phyloP scores from a whole-genome alignment of 768 basidiomycete species.

The Lactarius akahatsu region DNA sequence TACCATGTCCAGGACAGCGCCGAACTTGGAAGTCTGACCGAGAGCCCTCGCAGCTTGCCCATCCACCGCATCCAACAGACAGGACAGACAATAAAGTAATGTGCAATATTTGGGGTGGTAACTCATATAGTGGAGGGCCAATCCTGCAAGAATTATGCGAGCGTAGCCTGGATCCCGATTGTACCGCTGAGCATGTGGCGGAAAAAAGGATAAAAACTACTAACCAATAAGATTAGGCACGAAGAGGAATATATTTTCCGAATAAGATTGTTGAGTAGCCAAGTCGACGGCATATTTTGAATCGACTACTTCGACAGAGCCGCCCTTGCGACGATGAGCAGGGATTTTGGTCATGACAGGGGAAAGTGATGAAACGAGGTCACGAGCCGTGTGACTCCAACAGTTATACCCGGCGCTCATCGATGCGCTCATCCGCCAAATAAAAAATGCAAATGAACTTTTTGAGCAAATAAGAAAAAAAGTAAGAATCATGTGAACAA shows the following conservation, averaged over 20 bases:
- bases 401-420: conserved; percentile 1
- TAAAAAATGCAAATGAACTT: background rate
- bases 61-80: conserved; percentile 92
- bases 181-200: conserved; percentile 19
- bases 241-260: conserved; percentile 97
- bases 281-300: conserved; percentile 85
- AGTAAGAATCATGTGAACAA: background rate
- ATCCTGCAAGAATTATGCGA: conserved; percentile 84
- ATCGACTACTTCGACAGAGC: conserved; percentile 70
- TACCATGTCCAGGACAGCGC: conserved; percentile 98
- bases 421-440: background rate
- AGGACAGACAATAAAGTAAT: conserved; percentile 83
- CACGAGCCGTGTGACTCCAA: background rate
- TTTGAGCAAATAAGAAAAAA: background rate
- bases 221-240: conserved; percentile 93
- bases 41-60: conserved; percentile 88
- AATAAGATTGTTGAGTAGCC: conserved; percentile 80
- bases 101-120: conserved; percentile 94
- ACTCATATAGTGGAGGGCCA: conserved; percentile 91
- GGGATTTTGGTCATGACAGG: conserved; percentile 29
- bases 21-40: conserved; percentile 93
- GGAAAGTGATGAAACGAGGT: background rate
- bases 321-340: conserved; percentile 42
- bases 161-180: conserved; percentile 64
- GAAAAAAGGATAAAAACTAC: conserved; percentile 32